Evolutionary conservation across 495 filamentous ascomycete species (phyloP), one percentile per base, ranked within the genome.

Genomic region (Hypoxylon crocopeplum): DNA sequence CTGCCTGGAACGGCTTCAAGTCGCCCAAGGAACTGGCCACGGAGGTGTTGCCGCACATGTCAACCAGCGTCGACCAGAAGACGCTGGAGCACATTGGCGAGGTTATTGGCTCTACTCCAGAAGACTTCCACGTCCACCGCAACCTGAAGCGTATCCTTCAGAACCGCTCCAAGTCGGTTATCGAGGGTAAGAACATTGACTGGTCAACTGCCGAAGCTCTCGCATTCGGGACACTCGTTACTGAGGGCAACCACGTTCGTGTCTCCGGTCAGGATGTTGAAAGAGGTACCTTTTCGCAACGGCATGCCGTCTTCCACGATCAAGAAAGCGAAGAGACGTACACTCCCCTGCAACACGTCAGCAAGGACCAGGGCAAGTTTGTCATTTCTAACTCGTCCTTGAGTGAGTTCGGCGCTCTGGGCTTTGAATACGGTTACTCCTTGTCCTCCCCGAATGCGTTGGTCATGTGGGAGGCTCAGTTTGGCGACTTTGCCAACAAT

Each of bases 401-500:
- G 60, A 94, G 89, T 72, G 94, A 98, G 77, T 98, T 89, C 69
- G 94, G 94, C 69, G 88, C 83, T 66, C 89, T 98, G 62, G 94
- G 94, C 54, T 98, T 98, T 71, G 94, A 98, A 74, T 98, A 98
- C 68, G 94, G 94, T 66, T 98, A 98, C 79, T 98, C 95, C 7
- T 77, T 98, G 39, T 95, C 91, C 49, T 97, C 95, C 37, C 94
- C 94, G 32, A 93, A 96, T 72, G 94, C 93, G 33, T 84, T 98
- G 22, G 92, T 98, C 56, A 93, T 98, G 84, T 98, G 94, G 94
- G 94, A 98, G 76, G 94, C 94, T 25, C 94, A 98, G 77, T 98
- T 98, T 73, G 94, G 94, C 79, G 94, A 98, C 76, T 98, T 98
- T 63, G 94, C 93, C 80, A 98, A 98, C 84, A 98, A 97, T 75